A percentile compares a stretch with the other conserved stretches of the same genome.
These are phyloP conservation scores for Tulasnella sp. DNA, from an alignment of 768 basidiomycete species.

Conservation along the genomic window DNA sequence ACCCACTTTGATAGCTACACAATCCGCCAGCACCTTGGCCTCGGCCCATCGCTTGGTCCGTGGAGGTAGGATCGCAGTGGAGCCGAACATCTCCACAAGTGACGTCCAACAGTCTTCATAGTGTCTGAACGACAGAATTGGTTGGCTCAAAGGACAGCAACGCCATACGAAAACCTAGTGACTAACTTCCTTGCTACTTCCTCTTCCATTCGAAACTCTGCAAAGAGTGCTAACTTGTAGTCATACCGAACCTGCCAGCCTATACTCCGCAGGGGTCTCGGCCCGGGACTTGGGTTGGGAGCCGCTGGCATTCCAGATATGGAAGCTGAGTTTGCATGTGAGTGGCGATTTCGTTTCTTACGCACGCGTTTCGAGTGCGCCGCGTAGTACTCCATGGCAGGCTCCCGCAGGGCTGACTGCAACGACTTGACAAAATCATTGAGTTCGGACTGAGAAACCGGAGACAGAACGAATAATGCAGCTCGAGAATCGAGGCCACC, in stretches of 20 bases:
- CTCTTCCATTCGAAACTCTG: constrained; percentile 87
- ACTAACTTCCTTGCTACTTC: constrained; percentile 86
- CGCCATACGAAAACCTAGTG: background rate
- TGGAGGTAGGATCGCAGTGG: constrained; percentile 75
- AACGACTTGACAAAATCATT: constrained; percentile 83
- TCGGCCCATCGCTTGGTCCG: constrained; percentile 98
- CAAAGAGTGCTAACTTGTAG: constrained; percentile 95
- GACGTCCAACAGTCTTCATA: constrained; percentile 89
- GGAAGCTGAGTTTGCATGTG: constrained; percentile 36
- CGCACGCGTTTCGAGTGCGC: constrained; percentile 87
- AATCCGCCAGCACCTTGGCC: constrained; percentile 92
- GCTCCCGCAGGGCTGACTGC: constrained; percentile 80
- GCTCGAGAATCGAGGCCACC: constrained; percentile 87
- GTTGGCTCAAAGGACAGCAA: background rate
- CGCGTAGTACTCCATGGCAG: constrained; percentile 88
- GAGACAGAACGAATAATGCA: constrained; percentile 88
- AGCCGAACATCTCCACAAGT: constrained; percentile 80
- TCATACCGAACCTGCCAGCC: constrained; percentile 97
- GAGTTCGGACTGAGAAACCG: constrained; percentile 78
- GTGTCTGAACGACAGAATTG: constrained; percentile 47
- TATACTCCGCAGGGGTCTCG: constrained; percentile 62
- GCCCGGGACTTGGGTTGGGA: constrained; percentile 19
- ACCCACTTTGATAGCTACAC: constrained; percentile 78
- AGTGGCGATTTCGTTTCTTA: constrained; percentile 52
- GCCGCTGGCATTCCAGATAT: constrained; percentile 16